These are phyloP conservation scores for Xanthoconium stramineum DNA, from an alignment of 768 basidiomycete species.

Conservation along the genomic window DNA sequence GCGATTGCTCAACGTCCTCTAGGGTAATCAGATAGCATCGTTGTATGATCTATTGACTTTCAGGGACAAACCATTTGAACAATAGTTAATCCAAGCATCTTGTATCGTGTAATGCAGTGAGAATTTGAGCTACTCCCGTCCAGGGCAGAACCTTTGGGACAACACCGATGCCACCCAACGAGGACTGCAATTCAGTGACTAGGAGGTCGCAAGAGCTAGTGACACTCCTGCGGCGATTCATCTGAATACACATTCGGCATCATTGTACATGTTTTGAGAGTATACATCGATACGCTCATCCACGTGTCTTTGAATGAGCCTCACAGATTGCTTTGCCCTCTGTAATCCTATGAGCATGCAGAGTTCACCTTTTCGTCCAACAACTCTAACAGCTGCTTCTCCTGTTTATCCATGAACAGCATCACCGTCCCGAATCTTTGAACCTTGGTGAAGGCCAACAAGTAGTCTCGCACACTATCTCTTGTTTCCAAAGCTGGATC, in stretches of 20 bases:
- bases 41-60: slow-evolving; percentile 81
- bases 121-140: too few species aligned
- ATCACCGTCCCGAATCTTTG: slow-evolving; percentile 62
- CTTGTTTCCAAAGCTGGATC: slow-evolving; percentile 9
- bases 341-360: slow-evolving; percentile 1
- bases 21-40: slow-evolving; percentile 95
- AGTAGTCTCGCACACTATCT: slow-evolving; percentile 41
- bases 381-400: slow-evolving; percentile 47
- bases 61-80: slow-evolving; percentile 55
- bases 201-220: too few species aligned
- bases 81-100: slow-evolving; percentile 1
- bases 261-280: too few species aligned
- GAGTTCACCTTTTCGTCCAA: slow-evolving; percentile 39
- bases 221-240: too few species aligned
- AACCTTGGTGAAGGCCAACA: slow-evolving; percentile 51
- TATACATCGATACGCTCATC: too few species aligned
- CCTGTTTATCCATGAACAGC: slow-evolving; percentile 56
- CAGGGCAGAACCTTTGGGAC: too few species aligned
- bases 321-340: background rate
- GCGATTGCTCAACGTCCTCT: slow-evolving; percentile 5
- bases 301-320: background rate
- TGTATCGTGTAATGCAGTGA: background rate
- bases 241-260: too few species aligned
- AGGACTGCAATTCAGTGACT: too few species aligned
- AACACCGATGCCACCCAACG: too few species aligned